A percentile compares a stretch with the other conserved stretches of the same genome.
Conservation (phyloP, 768 basidiomycete genomes). For the Megacollybia marginata region DNA sequence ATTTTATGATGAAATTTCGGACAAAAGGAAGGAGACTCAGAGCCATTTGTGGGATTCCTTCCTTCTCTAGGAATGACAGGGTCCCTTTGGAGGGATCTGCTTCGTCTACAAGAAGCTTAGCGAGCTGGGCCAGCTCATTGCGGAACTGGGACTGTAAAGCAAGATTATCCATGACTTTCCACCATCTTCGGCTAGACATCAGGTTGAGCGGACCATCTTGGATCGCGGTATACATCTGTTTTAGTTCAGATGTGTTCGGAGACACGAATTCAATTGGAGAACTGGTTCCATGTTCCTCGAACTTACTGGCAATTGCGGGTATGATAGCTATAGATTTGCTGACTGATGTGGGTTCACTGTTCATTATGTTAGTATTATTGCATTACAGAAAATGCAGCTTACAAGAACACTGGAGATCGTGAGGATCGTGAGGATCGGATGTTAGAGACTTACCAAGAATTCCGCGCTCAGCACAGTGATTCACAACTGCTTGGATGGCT, state of each 20-base stretch:
- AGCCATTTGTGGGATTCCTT: conserved; percentile 76
- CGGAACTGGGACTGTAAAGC: conserved; percentile 63
- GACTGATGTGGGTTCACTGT: conserved; percentile 92
- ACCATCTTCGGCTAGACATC: conserved; percentile 52
- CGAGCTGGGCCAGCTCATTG: conserved; percentile 54
- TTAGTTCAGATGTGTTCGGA: conserved; percentile 81
- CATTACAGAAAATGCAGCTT: conserved; percentile 16
- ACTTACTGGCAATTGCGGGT: conserved; percentile 42
- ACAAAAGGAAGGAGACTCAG: conserved; percentile 81
- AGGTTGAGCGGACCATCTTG: conserved; percentile 37
- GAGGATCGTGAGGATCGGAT: conserved; percentile 3
- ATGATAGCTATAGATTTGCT: conserved; percentile 70
- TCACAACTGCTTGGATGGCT: conserved; percentile 43
- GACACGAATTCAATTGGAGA: conserved; percentile 66
- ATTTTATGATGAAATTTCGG: conserved; percentile 79
- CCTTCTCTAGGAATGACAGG: conserved; percentile 54
- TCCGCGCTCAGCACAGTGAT: conserved; percentile 36
- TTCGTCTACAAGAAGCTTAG: conserved; percentile 36
- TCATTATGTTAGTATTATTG: conserved; percentile 6
- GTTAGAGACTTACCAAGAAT: conserved; percentile 44
- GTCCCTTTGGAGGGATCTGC: conserved; percentile 31
- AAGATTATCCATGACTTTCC: conserved; percentile 57
- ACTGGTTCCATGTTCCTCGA: conserved; percentile 14
- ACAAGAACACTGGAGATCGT: conserved; percentile 64
- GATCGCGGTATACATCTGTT: conserved; percentile 46